phyloP scores from a whole-genome alignment of 345 rosid species.

The Dimocarpus longan region DNA sequence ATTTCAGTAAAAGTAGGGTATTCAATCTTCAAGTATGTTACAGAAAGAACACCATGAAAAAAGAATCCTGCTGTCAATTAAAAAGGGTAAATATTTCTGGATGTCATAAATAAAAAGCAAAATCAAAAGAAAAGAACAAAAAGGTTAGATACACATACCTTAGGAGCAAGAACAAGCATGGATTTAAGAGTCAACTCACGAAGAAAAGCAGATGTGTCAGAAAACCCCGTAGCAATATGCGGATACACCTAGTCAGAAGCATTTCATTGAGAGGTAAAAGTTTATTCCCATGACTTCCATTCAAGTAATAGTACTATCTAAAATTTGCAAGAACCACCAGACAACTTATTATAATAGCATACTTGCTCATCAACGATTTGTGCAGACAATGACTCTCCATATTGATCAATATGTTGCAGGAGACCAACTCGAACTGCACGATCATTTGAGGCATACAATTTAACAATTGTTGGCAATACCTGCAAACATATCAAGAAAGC shows the following conservation, averaged over 20 bases:
- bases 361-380: constrained; percentile 98
- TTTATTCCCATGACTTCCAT: constrained; percentile 1
- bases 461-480: constrained; percentile 87
- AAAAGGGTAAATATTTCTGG: constrained; percentile 8
- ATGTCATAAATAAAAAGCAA: not conserved
- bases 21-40: not conserved
- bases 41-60: not conserved
- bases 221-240: constrained; percentile 90
- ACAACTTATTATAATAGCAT: constrained; percentile 28
- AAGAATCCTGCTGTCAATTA: constrained; percentile 1
- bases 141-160: constrained; percentile 46
- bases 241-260: constrained; percentile 71
- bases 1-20: not conserved
- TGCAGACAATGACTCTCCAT: constrained; percentile 82
- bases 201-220: constrained; percentile 90
- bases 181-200: constrained; percentile 98
- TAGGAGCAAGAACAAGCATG: constrained; percentile 95
- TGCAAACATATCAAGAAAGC: constrained; percentile 35
- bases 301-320: constrained; percentile 10
- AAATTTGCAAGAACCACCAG: constrained; percentile 12
- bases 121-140: not conserved
- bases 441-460: constrained; percentile 90
- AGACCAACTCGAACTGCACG: constrained; percentile 94
- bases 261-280: constrained; percentile 16
- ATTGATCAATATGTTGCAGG: constrained; percentile 96